These are phyloP conservation scores for Quercus bicolor DNA, from an alignment of 306 rosid genomes.

Conservation along the genomic window DNA sequence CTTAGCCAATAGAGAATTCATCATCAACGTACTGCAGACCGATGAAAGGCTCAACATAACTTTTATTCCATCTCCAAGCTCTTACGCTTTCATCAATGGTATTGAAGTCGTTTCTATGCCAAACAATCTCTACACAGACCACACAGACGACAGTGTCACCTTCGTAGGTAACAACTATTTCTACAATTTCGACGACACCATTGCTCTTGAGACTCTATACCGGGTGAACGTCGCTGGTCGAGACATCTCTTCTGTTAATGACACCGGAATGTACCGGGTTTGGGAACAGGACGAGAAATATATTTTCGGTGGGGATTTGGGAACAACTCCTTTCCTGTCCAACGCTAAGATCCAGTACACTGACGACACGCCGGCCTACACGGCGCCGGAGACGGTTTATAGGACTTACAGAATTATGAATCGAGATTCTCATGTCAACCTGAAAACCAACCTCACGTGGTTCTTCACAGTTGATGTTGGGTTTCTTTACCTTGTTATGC, in stretches of 20 bases:
- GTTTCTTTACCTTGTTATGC: conserved; percentile 21
- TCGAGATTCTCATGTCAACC: not conserved
- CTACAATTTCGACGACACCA: not conserved
- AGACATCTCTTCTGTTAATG: fast-evolving
- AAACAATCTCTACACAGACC: conserved; percentile 3
- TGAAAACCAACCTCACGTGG: conserved; percentile 29
- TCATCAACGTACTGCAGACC: not conserved
- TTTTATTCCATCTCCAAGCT: conserved; percentile 12
- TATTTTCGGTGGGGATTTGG: no score
- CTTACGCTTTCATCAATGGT: conserved; percentile 19
- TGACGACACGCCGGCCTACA: not conserved
- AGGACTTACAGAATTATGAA: not conserved
- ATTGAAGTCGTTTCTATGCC: conserved; percentile 26
- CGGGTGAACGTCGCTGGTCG: conserved; percentile 2
- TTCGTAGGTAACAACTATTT: not conserved
- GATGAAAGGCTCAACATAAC: conserved; percentile 3
- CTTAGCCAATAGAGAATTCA: not conserved
- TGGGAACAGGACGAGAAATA: conserved; percentile 1
- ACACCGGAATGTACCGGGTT: conserved; percentile 15
- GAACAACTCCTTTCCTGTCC: not conserved
- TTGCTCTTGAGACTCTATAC: conserved; percentile 14
- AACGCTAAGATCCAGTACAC: not conserved
- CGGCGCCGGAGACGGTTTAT: conserved; percentile 18
- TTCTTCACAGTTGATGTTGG: conserved; percentile 18
- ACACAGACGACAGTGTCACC: not conserved